Conservation (phyloP, 257 asterid species). For the Solanum acaule region DNA sequence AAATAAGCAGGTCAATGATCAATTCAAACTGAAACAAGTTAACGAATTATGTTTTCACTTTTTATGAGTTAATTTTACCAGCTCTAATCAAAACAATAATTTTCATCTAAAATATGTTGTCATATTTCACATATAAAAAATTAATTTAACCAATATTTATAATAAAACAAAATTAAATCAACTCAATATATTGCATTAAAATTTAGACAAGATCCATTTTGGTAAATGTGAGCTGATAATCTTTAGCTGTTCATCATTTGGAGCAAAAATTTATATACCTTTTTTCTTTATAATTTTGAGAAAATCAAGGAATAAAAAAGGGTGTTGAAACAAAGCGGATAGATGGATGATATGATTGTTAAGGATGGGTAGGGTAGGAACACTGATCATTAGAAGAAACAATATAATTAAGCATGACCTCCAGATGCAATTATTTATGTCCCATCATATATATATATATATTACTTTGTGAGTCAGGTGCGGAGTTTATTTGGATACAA, state of each 20-base stretch:
- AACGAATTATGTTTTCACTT: not conserved
- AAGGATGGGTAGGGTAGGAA: not conserved
- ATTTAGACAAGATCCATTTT: not conserved
- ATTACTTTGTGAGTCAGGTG: not conserved
- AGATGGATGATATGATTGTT: not conserved
- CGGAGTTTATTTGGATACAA: not conserved
- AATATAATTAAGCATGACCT: conserved; percentile 4
- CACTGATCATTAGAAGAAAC: not conserved
- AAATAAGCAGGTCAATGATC: not conserved
- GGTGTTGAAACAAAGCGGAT: not conserved
- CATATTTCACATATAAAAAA: not conserved
- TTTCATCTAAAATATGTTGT: rapidly evolving
- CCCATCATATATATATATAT: not conserved
- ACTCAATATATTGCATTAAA: not conserved
- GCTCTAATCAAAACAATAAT: not conserved
- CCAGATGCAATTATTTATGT: not conserved
- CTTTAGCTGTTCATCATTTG: not conserved
- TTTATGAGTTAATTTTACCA: not conserved
- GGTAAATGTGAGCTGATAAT: not conserved
- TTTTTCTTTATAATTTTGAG: not conserved
- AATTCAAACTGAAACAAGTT: not conserved
- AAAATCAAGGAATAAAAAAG: not conserved
- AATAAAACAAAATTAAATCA: not conserved
- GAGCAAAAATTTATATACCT: not conserved
- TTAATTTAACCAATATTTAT: not conserved